Evolutionary conservation across 208 protist genomes (phyloP).

Genomic region (Acanthamoeba royreba): DNA sequence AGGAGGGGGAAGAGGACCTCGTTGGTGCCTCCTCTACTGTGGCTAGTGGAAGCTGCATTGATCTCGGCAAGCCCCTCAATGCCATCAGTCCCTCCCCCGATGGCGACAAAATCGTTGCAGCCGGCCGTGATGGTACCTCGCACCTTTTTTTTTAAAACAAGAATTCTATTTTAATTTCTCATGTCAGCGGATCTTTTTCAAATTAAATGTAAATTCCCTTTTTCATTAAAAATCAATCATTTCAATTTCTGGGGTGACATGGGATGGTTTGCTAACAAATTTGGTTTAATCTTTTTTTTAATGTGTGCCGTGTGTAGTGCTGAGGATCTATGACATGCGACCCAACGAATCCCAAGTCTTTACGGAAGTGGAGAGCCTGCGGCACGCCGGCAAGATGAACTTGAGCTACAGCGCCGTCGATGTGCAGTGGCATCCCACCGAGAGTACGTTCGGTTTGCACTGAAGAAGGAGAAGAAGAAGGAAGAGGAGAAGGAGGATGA

Average conservation of each 20-base stretch:
- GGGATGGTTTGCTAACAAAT: too few relatives aligned
- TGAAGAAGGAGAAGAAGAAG: neutral
- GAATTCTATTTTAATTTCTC: neutral
- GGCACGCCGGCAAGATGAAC: constrained; percentile 44
- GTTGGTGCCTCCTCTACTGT: too few relatives aligned
- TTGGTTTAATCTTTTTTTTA: too few relatives aligned
- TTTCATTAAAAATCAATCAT: neutral
- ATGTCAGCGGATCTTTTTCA: neutral
- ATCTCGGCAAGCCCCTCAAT: constrained; percentile 64
- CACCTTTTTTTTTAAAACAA: neutral
- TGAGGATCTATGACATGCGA: constrained; percentile 56
- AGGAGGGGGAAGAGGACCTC: too few relatives aligned
- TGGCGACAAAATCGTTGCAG: constrained; percentile 59
- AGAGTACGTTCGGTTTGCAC: neutral
- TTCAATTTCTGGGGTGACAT: neutral
- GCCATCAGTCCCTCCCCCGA: constrained; percentile 68
- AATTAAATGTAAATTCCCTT: too few relatives aligned
- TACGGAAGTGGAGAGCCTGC: neutral
- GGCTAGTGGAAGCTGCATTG: constrained; percentile 32
- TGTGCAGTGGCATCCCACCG: constrained; percentile 61
- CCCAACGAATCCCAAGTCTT: constrained; percentile 21
- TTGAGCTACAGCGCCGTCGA: constrained; percentile 63
- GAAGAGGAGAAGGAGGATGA: neutral
- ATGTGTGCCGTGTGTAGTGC: constrained; percentile 35
- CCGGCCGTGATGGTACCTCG: constrained; percentile 70